A percentile compares a stretch with the other conserved stretches of the same genome.
Evolutionary conservation across 129 eudicot species (phyloP).

Genomic region (Escallonia herrerae): DNA sequence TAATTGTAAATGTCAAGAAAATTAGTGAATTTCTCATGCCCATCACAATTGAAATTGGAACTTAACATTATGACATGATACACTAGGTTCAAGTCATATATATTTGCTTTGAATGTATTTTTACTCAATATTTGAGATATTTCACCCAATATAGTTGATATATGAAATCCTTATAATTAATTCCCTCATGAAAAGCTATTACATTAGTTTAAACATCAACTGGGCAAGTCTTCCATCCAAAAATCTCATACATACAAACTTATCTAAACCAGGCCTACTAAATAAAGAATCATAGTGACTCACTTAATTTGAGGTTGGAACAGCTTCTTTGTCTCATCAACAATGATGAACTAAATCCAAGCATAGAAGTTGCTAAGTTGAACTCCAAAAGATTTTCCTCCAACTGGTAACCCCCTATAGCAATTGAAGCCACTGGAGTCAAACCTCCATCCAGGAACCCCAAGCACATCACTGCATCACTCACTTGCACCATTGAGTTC

Average conservation of each 20-base stretch:
- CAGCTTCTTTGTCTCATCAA: constrained; percentile 33
- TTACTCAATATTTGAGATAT: too few relatives aligned
- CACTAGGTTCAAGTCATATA: too few relatives aligned
- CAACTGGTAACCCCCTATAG: constrained; percentile 69
- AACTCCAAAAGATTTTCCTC: constrained; percentile 78
- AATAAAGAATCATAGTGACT: constrained; percentile 7
- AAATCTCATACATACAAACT: background rate
- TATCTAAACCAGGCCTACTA: too few relatives aligned
- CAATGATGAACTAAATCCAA: constrained; percentile 71
- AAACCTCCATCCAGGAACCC: constrained; percentile 80
- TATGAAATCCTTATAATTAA: too few relatives aligned
- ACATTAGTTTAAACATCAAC: background rate
- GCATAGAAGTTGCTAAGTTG: constrained; percentile 57
- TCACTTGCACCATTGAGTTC: constrained; percentile 59
- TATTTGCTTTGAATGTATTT: too few relatives aligned
- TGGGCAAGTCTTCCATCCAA: background rate
- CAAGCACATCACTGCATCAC: constrained; percentile 65
- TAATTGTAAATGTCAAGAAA: too few relatives aligned
- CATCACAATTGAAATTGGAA: too few relatives aligned
- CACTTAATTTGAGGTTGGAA: constrained; percentile 21
- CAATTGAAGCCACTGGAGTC: constrained; percentile 31
- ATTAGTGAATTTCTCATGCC: too few relatives aligned
- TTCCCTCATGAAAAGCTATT: background rate
- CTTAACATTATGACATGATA: too few relatives aligned
- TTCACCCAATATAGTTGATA: too few relatives aligned